Percentiles rank a stretch among this genome's conserved stretches.
Evolutionary conservation across 345 rosid species (phyloP).

Genomic region (Bruguiera parviflora): DNA sequence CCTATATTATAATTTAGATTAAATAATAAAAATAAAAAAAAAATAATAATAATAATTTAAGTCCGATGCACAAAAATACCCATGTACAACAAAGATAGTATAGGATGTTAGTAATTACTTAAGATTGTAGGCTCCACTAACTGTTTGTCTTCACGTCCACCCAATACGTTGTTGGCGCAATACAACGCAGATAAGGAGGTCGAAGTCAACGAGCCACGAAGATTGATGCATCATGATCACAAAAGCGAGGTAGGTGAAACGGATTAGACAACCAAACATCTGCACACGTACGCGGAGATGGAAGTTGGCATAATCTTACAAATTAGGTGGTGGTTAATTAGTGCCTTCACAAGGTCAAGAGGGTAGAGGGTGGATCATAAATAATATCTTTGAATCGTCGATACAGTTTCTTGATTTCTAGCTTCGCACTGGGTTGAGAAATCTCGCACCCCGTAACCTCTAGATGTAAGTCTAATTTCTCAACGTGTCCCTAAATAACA

Average conservation of each 20-base stretch:
- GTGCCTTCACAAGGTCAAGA: neutral
- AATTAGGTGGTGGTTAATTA: constrained; percentile 3
- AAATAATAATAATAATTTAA: too few relatives aligned
- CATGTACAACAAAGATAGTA: too few relatives aligned
- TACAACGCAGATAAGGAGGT: neutral
- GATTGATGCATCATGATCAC: neutral
- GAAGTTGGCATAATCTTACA: constrained; percentile 17
- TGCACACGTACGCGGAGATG: neutral
- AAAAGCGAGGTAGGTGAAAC: constrained; percentile 22
- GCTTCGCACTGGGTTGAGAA: neutral
- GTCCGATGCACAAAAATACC: too few relatives aligned
- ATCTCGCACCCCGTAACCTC: neutral
- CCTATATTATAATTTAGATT: too few relatives aligned
- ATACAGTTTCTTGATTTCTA: neutral
- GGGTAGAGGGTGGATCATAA: neutral
- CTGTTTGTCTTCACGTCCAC: neutral
- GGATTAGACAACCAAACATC: constrained; percentile 11
- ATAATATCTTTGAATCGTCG: neutral
- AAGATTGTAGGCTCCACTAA: neutral
- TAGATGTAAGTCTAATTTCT: too few relatives aligned
- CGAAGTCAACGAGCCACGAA: neutral
- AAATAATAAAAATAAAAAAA: too few relatives aligned
- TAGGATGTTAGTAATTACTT: too few relatives aligned
- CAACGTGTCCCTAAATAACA: too few relatives aligned
- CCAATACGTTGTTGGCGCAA: neutral